Percentiles rank a stretch among this genome's conserved stretches.
phyloP scores from a whole-genome alignment of 306 rosid genomes.

The Sophora flavescens region DNA sequence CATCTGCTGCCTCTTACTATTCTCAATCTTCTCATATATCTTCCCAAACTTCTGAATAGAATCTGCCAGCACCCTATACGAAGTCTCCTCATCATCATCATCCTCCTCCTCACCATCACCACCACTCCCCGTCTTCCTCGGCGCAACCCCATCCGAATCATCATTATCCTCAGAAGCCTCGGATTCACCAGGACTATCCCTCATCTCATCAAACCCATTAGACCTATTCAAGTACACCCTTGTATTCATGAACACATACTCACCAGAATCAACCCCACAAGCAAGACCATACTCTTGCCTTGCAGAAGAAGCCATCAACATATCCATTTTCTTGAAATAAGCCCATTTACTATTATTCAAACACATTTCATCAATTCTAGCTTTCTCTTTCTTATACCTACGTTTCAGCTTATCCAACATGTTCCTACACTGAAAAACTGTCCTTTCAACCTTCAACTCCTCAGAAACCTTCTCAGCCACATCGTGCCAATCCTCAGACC shows the following conservation, averaged over 20 bases:
- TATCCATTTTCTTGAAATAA: conserved; percentile 79
- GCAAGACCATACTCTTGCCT: conserved; percentile 76
- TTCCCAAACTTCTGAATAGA: conserved; percentile 80
- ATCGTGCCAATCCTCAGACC: conserved; percentile 82
- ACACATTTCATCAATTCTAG: conserved; percentile 63
- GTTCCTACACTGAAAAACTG: conserved; percentile 62
- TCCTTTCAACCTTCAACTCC: conserved; percentile 56
- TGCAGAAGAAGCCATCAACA: conserved; percentile 71
- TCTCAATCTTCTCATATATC: conserved; percentile 85
- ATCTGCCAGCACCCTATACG: conserved; percentile 67
- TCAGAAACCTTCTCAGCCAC: conserved; percentile 78
- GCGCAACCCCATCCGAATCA: conserved; percentile 26
- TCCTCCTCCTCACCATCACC: conserved; percentile 11
- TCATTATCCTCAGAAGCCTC: conserved; percentile 65
- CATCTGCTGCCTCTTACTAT: conserved; percentile 86
- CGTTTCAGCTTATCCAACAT: conserved; percentile 70
- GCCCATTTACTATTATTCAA: conserved; percentile 68
- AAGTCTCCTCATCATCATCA: conserved; percentile 55
- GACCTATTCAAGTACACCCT: conserved; percentile 79
- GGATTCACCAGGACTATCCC: conserved; percentile 88
- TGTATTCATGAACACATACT: conserved; percentile 82
- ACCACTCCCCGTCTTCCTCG: conserved; percentile 27
- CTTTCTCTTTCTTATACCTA: conserved; percentile 82
- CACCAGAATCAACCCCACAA: conserved; percentile 91
- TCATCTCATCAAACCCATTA: conserved; percentile 88